Evolutionary conservation across 2,329 filamentous ascomycete species (phyloP).

Genomic region (Emericellopsis cladophorae): DNA sequence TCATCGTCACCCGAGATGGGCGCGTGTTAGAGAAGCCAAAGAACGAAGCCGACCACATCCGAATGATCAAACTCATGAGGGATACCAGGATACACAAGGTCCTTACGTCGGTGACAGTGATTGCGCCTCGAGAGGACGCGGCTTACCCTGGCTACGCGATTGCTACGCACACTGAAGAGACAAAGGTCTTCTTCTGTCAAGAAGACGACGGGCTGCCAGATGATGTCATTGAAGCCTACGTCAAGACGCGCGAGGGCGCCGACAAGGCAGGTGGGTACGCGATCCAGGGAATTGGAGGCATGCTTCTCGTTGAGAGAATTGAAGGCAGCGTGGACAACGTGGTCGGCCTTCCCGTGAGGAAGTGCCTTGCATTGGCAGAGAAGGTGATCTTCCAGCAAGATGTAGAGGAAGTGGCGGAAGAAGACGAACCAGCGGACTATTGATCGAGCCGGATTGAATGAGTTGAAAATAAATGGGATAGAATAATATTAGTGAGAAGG

Average conservation of each 20-base stretch:
- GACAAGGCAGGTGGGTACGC: constrained; percentile 97
- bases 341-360: constrained; percentile 73
- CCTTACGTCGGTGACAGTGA: constrained; percentile 72
- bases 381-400: constrained; percentile 70
- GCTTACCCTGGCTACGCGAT: constrained; percentile 76
- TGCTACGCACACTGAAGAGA: constrained; percentile 77
- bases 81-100: constrained; percentile 71
- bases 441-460: not conserved
- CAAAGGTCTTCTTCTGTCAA: constrained; percentile 72
- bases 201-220: constrained; percentile 49
- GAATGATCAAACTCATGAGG: constrained; percentile 71
- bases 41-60: constrained; percentile 66
- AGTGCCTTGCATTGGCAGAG: constrained; percentile 71
- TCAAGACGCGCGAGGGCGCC: constrained; percentile 76
- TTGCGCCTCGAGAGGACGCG: constrained; percentile 71
- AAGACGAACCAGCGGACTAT: not conserved
- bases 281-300: constrained; percentile 75
- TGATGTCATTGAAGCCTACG: constrained; percentile 69
- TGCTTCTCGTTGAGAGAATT: constrained; percentile 78
- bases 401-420: constrained; percentile 18
- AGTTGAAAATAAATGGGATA: too few relatives aligned
- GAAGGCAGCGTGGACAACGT: constrained; percentile 92
- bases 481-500: too few relatives aligned
- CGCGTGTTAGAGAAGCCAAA: constrained; percentile 84
- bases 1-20: constrained; percentile 67